Percentiles rank a stretch among this genome's conserved stretches.
Evolutionary conservation across 225 moss, liverwort and hornwort genomes (phyloP).

Genomic region (Bryoerythrophyllum caledonicum): DNA sequence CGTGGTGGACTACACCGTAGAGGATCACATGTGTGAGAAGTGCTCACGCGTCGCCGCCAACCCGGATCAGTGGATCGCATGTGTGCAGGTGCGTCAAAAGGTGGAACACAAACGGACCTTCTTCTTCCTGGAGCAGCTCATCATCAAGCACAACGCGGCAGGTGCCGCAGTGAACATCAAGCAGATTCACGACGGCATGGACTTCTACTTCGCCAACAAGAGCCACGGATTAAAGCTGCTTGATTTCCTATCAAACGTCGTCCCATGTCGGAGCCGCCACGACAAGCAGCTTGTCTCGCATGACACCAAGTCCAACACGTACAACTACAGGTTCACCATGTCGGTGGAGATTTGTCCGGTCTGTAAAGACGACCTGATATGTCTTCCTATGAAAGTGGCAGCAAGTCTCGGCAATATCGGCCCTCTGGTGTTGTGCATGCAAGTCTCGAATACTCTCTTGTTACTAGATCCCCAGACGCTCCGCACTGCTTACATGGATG

Average conservation of each 20-base stretch:
- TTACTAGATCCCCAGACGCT: conserved; percentile 83
- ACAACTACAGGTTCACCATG: conserved; percentile 95
- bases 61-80: conserved; percentile 98
- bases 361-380: conserved; percentile 92
- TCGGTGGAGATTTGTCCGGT: conserved; percentile 96
- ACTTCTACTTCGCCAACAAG: conserved; percentile 85
- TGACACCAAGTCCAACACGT: conserved; percentile 89
- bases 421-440: conserved; percentile 80
- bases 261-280: conserved; percentile 79
- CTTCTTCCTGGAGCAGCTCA: conserved; percentile 90
- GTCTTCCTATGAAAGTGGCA: conserved; percentile 82
- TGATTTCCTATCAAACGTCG: conserved; percentile 85
- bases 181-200: conserved; percentile 95
- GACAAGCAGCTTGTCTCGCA: conserved; percentile 99
- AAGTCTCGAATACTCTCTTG: conserved; percentile 81
- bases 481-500: conserved; percentile 74
- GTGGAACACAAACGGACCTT: conserved; percentile 98
- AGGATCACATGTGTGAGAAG: conserved; percentile 98
- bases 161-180: conserved; percentile 89
- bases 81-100: conserved; percentile 91
- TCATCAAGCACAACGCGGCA: conserved; percentile 85
- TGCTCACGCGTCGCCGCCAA: conserved; percentile 83
- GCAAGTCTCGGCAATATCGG: conserved; percentile 83
- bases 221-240: conserved; percentile 92
- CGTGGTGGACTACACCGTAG: conserved; percentile 85